A percentile compares a stretch with the other conserved stretches of the same genome.
These are phyloP conservation scores for Tetrapyrgos nigripes DNA, from an alignment of 1,284 basidiomycete species.

Conservation along the genomic window DNA sequence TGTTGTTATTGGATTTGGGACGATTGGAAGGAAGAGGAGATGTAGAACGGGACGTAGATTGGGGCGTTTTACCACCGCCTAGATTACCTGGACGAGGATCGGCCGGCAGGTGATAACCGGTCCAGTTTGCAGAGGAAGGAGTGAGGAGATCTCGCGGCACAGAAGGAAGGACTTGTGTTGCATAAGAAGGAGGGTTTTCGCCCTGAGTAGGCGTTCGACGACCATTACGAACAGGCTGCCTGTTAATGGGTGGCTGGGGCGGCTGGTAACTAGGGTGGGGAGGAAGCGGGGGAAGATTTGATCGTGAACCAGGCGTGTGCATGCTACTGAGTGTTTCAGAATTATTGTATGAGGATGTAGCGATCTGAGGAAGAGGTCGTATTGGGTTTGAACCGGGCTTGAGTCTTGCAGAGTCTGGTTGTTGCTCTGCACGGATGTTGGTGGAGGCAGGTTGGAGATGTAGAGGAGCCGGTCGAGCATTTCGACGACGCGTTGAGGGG, in stretches of 20 bases:
- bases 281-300: constrained; percentile 67
- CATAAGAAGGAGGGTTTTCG: constrained; percentile 55
- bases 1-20: constrained; percentile 36
- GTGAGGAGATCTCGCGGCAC: constrained; percentile 55
- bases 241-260: constrained; percentile 23
- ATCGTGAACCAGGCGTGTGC: constrained; percentile 45
- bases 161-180: constrained; percentile 59
- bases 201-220: constrained; percentile 64
- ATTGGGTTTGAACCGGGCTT: constrained; percentile 27
- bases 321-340: constrained; percentile 26
- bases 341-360: constrained; percentile 30
- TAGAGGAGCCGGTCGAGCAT: constrained; percentile 69
- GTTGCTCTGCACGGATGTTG: constrained; percentile 57
- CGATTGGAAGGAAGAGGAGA: constrained; percentile 58
- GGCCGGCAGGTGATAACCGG: constrained; percentile 62
- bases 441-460: constrained; percentile 56
- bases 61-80: constrained; percentile 43
- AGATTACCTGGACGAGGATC: constrained; percentile 64
- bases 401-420: constrained; percentile 56
- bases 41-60: constrained; percentile 48
- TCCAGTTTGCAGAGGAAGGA: constrained; percentile 50
- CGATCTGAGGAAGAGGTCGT: constrained; percentile 49
- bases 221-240: constrained; percentile 33
- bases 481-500: constrained; percentile 44
- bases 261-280: constrained; percentile 57